Evolutionary conservation across 176 grass and related monocot genomes (phyloP).

Genomic region (Urochloa ruziziensis): DNA sequence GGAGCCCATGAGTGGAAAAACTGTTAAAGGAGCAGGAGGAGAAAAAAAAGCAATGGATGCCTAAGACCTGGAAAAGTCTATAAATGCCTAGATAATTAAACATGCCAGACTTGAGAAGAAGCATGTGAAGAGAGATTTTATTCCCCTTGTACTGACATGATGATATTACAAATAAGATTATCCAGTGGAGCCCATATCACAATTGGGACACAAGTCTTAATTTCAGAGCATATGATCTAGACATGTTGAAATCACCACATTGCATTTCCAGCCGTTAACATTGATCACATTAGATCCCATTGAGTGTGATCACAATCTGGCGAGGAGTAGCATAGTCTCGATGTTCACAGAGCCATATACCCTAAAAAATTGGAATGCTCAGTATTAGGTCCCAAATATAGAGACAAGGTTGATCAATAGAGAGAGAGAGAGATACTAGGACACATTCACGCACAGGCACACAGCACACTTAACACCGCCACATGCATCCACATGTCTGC

Average conservation of each 20-base stretch:
- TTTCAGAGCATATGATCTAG: neutral
- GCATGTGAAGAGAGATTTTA: neutral
- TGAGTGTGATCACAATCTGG: slow-evolving; percentile 81
- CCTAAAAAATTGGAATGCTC: slow-evolving; percentile 36
- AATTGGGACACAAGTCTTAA: neutral
- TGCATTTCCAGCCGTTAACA: neutral
- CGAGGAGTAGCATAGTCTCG: slow-evolving; percentile 77
- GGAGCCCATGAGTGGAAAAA: neutral
- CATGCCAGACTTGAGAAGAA: neutral
- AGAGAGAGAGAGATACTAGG: neutral
- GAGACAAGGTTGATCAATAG: neutral
- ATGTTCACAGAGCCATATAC: slow-evolving; percentile 97
- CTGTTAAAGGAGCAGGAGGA: neutral
- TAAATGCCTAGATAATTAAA: neutral
- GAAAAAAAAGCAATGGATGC: neutral
- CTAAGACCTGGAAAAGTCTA: neutral
- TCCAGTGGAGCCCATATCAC: slow-evolving; percentile 1
- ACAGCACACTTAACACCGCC: neutral
- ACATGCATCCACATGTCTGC: neutral
- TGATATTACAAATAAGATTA: slow-evolving; percentile 19
- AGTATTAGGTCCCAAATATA: neutral
- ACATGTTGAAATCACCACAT: neutral
- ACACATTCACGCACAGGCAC: neutral
- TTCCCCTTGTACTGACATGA: neutral
- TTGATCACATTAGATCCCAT: slow-evolving; percentile 44